Evolutionary conservation across 2,329 filamentous ascomycete species (phyloP).

Genomic region (Sclerotinia sclerotiorum): DNA sequence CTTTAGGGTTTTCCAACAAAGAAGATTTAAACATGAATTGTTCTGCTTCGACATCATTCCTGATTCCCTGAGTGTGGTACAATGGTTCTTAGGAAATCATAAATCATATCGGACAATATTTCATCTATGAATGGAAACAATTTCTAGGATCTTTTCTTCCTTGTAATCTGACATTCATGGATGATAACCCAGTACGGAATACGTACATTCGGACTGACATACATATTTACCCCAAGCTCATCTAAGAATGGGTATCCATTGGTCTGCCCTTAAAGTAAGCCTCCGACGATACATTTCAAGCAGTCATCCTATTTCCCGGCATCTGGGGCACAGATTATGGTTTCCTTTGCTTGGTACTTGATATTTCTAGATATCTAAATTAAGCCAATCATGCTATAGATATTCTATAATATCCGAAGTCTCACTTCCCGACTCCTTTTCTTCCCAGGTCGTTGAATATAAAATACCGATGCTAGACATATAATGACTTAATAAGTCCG

Average conservation of each 20-base stretch:
- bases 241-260: not conserved
- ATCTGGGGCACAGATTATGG: not conserved
- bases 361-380: not conserved
- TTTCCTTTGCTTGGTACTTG: not conserved
- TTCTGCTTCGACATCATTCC: not conserved
- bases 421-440: not conserved
- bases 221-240: slow-evolving; percentile 1
- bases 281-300: not conserved
- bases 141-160: slow-evolving; percentile 3
- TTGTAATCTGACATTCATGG: not conserved
- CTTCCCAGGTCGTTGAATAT: not conserved
- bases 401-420: not conserved
- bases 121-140: not conserved
- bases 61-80: not conserved
- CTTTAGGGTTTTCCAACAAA: not conserved
- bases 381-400: slow-evolving; percentile 5
- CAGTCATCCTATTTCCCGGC: not conserved
- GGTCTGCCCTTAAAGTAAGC: not conserved
- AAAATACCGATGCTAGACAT: not conserved
- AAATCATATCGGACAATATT: not conserved
- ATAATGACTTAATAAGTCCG: not conserved
- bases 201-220: not conserved
- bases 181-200: not conserved
- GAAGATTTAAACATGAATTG: not conserved
- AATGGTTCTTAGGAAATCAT: not conserved